These are phyloP conservation scores for Aspergillus caelatus DNA, from an alignment of 2,329 filamentous ascomycete species.

Conservation along the genomic window DNA sequence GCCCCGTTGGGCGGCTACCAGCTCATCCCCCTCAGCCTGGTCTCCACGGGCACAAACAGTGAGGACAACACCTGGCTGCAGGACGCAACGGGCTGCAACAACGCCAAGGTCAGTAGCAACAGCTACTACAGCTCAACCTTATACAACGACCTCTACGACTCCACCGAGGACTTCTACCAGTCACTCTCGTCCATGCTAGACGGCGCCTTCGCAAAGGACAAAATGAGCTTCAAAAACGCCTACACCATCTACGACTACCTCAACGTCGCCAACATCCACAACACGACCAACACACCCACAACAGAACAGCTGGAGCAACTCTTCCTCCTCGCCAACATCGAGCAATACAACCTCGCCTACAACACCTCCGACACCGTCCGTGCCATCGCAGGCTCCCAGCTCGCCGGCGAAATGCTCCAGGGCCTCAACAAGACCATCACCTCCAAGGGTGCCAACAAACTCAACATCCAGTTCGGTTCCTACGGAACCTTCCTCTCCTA, in stretches of 20 bases:
- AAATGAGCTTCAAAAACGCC: slow-evolving; percentile 64
- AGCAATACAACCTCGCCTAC: slow-evolving; percentile 80
- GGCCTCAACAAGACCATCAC: slow-evolving; percentile 42
- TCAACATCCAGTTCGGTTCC: slow-evolving; percentile 59
- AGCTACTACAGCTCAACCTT: slow-evolving; percentile 57
- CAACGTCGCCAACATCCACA: slow-evolving; percentile 66
- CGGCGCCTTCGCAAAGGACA: slow-evolving; percentile 49
- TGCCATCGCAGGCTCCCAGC: slow-evolving; percentile 58
- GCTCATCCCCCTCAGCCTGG: slow-evolving; percentile 72
- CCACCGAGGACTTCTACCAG: slow-evolving; percentile 58
- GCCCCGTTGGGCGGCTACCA: slow-evolving; percentile 80
- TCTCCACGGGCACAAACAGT: slow-evolving; percentile 62
- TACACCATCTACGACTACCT: slow-evolving; percentile 68
- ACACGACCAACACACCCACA: slow-evolving; percentile 62
- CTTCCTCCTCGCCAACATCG: slow-evolving; percentile 69
- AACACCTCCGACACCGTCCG: slow-evolving; percentile 56
- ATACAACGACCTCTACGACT: slow-evolving; percentile 52
- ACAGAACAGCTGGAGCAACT: slow-evolving; percentile 59
- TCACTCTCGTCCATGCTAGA: slow-evolving; percentile 57
- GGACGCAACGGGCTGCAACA: slow-evolving; percentile 57
- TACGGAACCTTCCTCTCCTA: slow-evolving; percentile 62
- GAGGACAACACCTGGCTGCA: slow-evolving; percentile 63
- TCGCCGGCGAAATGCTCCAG: slow-evolving; percentile 63
- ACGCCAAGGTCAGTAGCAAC: slow-evolving; percentile 61
- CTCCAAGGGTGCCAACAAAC: slow-evolving; percentile 34